Evolutionary conservation across 371 early-diverging fungal genomes (phyloP), one percentile per base, ranked within the genome.

Genomic region (Mucor racemosus): DNA sequence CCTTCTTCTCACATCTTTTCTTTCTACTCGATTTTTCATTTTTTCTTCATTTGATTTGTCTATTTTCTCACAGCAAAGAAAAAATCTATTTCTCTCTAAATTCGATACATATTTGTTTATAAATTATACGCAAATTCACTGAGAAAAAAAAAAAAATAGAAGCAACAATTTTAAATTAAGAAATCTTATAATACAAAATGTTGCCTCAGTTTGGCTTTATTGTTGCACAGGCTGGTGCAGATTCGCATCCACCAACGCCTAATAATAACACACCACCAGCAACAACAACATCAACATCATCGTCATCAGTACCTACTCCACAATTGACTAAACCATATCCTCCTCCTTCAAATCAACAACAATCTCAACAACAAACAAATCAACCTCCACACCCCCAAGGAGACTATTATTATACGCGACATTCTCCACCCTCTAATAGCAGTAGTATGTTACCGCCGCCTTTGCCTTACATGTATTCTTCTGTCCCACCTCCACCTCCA

Each of bases 141-240:
- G 36, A 61, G 33, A 62, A 19, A 62, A 39, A 42, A 39, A 42
- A 21, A 33, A 40, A 55, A n/a, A 6, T 41, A 55, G 38, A 53
- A 21, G 31, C 50, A 31, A 31, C 31, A 31, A 31, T 3, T 26
- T 53, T 53, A 53, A 53, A 53, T 21, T 53, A 56, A 56, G 38
- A 56, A 56, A 56, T 36, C 57, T 35, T 53, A 53, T 19, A 58
- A 40, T 26, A 26, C 26, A 38, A 33, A 46, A 81, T 97, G 97
- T 46, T 98, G 74, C 79, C 89, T 76, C 78, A 81, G 72, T 79
- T 81, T 74, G 79, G 79, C 59, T 81, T 74, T 66, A 76, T 81
- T 65, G 72, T 81, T 50, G 81, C 81, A 55, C 81, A 81, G 71
- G 81, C 81, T 44, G 81, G 81, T 55, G 81, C 81, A 35, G 80